Evolutionary conservation across 352 stramenopile genomes (phyloP).

Genomic region (Pythium pyrilobum): DNA sequence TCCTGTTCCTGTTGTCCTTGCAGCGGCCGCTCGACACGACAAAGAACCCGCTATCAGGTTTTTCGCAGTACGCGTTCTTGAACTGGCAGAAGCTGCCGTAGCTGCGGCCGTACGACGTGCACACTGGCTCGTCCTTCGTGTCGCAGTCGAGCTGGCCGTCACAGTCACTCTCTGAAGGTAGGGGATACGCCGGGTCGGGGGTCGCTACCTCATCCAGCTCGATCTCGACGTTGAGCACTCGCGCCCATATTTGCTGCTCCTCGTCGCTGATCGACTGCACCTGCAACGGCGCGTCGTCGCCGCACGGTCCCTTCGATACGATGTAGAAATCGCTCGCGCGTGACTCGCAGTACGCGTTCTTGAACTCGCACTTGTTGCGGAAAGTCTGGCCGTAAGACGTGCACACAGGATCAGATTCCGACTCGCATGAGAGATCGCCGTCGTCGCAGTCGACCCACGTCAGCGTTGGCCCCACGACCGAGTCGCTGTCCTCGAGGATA

Average conservation of each 20-base stretch:
- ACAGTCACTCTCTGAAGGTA: background rate
- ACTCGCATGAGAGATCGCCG: too few relatives aligned
- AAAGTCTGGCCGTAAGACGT: conserved; percentile 56
- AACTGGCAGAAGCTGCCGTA: conserved; percentile 57
- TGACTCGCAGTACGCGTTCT: conserved; percentile 39
- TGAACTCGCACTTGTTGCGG: conserved; percentile 44
- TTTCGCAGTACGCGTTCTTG: conserved; percentile 38
- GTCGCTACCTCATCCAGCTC: background rate
- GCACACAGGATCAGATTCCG: conserved; percentile 37
- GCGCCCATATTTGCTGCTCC: background rate
- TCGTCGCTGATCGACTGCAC: background rate
- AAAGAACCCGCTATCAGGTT: conserved; percentile 21
- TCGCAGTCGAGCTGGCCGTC: conserved; percentile 18
- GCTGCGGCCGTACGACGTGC: conserved; percentile 47
- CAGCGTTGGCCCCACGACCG: too few relatives aligned
- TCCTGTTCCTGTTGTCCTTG: conserved; percentile 4
- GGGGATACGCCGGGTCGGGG: background rate
- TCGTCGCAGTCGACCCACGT: too few relatives aligned
- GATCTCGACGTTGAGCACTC: conserved; percentile 28
- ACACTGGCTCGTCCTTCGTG: conserved; percentile 39
- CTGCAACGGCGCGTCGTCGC: background rate
- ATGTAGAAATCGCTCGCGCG: conserved; percentile 21
- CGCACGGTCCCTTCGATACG: background rate
- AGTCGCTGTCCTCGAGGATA: too few relatives aligned
- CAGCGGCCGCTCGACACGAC: conserved; percentile 1